Conservation (phyloP, 805 yeast genomes). For the Diddensiella santjacobensis region DNA sequence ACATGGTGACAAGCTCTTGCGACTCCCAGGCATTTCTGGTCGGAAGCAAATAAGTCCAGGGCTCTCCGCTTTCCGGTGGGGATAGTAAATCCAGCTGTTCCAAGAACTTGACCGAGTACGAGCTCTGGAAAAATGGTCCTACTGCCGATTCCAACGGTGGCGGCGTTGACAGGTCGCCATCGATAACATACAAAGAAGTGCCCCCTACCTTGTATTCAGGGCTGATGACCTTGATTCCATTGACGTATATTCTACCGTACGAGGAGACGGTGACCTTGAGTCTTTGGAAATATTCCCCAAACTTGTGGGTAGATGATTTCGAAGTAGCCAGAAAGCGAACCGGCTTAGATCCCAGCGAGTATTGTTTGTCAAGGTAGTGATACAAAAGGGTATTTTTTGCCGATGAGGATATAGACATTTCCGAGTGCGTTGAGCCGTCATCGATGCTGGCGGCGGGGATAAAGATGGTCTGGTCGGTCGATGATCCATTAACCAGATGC, state of each 20-base stretch:
- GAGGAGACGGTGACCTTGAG: conserved; percentile 43
- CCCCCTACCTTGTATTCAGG: conserved; percentile 53
- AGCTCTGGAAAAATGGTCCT: conserved; percentile 59
- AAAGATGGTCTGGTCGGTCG: conserved; percentile 58
- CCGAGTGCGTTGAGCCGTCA: background rate
- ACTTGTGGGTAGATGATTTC: conserved; percentile 39
- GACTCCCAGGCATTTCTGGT: conserved; percentile 69
- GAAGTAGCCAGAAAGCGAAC: conserved; percentile 19
- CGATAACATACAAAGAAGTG: conserved; percentile 61
- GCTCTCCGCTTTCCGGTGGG: conserved; percentile 47
- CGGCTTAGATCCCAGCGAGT: conserved; percentile 16
- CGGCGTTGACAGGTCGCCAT: conserved; percentile 62
- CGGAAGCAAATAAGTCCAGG: conserved; percentile 78
- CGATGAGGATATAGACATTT: conserved; percentile 26
- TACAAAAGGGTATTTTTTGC: conserved; percentile 44
- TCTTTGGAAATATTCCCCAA: conserved; percentile 65
- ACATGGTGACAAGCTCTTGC: conserved; percentile 56
- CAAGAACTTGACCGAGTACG: conserved; percentile 59
- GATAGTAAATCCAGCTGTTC: conserved; percentile 41
- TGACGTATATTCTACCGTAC: conserved; percentile 37
- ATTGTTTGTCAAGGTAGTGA: conserved; percentile 53
- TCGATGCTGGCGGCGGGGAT: conserved; percentile 35
- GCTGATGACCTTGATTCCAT: conserved; percentile 50
- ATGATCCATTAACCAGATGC: conserved; percentile 51
- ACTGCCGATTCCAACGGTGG: conserved; percentile 59